Percentiles rank a stretch among this genome's conserved stretches.
Conservation (phyloP, 2,329 filamentous ascomycete genomes). For the Colletotrichum siamense region DNA sequence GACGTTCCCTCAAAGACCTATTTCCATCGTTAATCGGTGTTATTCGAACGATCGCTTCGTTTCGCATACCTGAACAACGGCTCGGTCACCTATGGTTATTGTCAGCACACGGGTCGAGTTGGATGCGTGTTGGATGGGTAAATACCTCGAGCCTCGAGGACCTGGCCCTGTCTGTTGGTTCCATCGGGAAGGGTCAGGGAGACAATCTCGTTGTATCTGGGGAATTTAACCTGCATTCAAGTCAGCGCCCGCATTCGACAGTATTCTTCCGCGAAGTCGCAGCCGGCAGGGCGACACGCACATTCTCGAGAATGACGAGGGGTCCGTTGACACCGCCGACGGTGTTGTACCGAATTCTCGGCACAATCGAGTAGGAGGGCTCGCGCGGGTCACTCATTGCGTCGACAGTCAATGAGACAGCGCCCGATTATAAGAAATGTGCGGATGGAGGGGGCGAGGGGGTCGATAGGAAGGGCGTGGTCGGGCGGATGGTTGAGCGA, state of each 20-base stretch:
- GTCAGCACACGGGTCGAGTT: slow-evolving; percentile 25
- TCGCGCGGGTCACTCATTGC: slow-evolving; percentile 62
- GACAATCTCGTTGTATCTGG: slow-evolving; percentile 97
- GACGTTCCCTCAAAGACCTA: slow-evolving; percentile 97
- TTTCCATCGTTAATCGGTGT: slow-evolving; percentile 30
- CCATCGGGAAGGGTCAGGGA: slow-evolving; percentile 95
- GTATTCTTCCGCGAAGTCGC: slow-evolving; percentile 7
- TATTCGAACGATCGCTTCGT: slow-evolving; percentile 1
- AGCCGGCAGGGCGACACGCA: slow-evolving; percentile 48
- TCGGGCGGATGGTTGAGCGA: slow-evolving; percentile 13
- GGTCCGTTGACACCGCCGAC: slow-evolving; percentile 98
- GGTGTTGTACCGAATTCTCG: slow-evolving; percentile 90
- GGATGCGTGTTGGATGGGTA: slow-evolving; percentile 22
- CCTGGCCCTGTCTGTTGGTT: slow-evolving; percentile 90
- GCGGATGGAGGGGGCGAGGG: slow-evolving; percentile 18
- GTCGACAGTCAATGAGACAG: slow-evolving; percentile 31
- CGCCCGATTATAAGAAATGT: slow-evolving; percentile 16
- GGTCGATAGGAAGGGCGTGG: slow-evolving; percentile 16
- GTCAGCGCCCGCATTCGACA: neutral
- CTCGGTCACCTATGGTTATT: slow-evolving; percentile 74
- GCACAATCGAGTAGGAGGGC: slow-evolving; percentile 64
- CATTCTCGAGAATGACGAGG: slow-evolving; percentile 96
- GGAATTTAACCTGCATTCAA: slow-evolving; percentile 86
- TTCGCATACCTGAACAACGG: slow-evolving; percentile 83
- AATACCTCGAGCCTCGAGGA: slow-evolving; percentile 94